Percentiles rank a stretch among this genome's conserved stretches.
These are phyloP conservation scores for Austroboletus rostrupii DNA, from an alignment of 1,284 basidiomycete species.

Conservation along the genomic window DNA sequence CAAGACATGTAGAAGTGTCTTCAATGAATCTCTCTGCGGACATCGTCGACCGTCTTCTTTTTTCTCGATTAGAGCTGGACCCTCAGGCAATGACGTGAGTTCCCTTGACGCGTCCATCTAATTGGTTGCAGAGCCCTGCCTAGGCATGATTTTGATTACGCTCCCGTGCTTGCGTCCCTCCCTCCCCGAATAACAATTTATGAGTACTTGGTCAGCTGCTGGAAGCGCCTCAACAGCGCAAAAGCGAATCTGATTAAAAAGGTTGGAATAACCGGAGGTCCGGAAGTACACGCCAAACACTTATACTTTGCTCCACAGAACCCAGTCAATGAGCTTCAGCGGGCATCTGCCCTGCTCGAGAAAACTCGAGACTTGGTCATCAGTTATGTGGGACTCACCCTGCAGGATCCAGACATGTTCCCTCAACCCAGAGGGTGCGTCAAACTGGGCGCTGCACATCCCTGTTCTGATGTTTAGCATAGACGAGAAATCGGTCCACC, in stretches of 20 bases:
- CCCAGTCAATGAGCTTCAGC: constrained; percentile 56
- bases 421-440: constrained; percentile 75
- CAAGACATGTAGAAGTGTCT: constrained; percentile 14
- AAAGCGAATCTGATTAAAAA: constrained; percentile 59
- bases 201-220: constrained; percentile 88
- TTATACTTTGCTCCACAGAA: constrained; percentile 35
- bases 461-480: constrained; percentile 9
- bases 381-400: constrained; percentile 84
- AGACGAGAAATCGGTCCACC: constrained; percentile 69
- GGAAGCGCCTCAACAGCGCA: constrained; percentile 75
- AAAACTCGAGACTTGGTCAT: constrained; percentile 79
- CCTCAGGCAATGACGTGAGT: constrained; percentile 70
- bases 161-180: constrained; percentile 75
- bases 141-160: constrained; percentile 80
- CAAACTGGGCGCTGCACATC: neutral
- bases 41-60: constrained; percentile 77
- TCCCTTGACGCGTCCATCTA: neutral
- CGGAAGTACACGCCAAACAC: neutral
- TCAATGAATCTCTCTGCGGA: constrained; percentile 47
- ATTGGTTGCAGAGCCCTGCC: neutral
- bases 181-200: constrained; percentile 80
- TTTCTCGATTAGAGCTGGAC: constrained; percentile 84
- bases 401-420: constrained; percentile 95
- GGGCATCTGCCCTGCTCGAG: constrained; percentile 62
- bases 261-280: constrained; percentile 35